Percentiles rank a stretch among this genome's conserved stretches.
Evolutionary conservation across 163 green algal species (phyloP).

Genomic region (Scenedesmus sp.): DNA sequence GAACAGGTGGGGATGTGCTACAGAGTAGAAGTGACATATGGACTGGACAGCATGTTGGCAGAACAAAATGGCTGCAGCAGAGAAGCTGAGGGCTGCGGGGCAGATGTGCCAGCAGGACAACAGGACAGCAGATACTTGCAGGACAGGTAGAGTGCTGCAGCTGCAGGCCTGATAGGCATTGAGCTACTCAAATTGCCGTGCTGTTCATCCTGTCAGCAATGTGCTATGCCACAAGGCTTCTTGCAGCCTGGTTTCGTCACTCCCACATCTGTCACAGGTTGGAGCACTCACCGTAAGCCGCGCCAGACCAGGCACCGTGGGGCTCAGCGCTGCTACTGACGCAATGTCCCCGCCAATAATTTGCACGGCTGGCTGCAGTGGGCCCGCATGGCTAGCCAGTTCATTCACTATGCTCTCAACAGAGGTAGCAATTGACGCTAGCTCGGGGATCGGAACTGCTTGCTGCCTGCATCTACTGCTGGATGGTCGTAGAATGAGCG

Average conservation of each 20-base stretch:
- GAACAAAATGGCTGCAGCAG: not conserved
- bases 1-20: not conserved
- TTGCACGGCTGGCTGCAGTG: constrained; percentile 59
- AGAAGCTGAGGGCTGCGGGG: not conserved
- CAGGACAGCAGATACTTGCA: not conserved
- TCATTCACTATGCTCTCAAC: constrained; percentile 50
- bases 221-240: not conserved
- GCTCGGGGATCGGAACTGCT: constrained; percentile 41
- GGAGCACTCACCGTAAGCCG: constrained; percentile 56
- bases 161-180: not conserved
- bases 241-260: not conserved
- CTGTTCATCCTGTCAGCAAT: not conserved
- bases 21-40: not conserved
- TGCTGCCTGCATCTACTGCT: constrained; percentile 10
- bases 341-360: constrained; percentile 61
- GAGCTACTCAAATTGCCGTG: not conserved
- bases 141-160: not conserved
- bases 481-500: not conserved
- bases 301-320: constrained; percentile 53
- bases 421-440: constrained; percentile 55
- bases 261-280: not conserved
- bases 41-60: not conserved
- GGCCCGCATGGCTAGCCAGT: constrained; percentile 14
- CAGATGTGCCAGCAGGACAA: not conserved
- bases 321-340: constrained; percentile 52